Evolutionary conservation across 345 rosid species (phyloP).

Genomic region (Arabidopsis thaliana): DNA sequence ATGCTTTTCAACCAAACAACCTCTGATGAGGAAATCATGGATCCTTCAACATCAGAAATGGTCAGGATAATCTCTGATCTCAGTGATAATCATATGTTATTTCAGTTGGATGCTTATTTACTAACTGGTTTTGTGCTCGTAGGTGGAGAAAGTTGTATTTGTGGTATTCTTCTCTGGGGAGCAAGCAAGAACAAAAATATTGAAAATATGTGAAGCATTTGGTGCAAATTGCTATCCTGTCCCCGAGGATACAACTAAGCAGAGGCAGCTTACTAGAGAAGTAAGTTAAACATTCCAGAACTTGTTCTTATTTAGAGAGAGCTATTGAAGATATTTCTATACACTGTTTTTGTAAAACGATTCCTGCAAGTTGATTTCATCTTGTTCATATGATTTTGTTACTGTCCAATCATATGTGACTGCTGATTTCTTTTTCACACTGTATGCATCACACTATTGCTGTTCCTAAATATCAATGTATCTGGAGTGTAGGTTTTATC

Average conservation of each 20-base stretch:
- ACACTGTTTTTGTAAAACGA: not conserved
- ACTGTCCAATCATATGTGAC: constrained; percentile 3
- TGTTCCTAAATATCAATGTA: constrained; percentile 24
- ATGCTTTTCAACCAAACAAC: constrained; percentile 95
- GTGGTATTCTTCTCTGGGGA: constrained; percentile 97
- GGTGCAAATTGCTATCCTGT: constrained; percentile 96
- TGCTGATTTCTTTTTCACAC: constrained; percentile 28
- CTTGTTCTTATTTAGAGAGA: not conserved
- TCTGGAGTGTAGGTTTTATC: constrained; percentile 67
- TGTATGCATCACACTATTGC: constrained; percentile 9
- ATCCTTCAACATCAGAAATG: constrained; percentile 87
- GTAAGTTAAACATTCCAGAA: constrained; percentile 54
- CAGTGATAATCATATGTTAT: constrained; percentile 21
- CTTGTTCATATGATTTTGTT: constrained; percentile 25
- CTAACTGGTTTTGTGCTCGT: constrained; percentile 35
- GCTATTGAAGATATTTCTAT: constrained; percentile 10
- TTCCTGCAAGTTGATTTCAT: constrained; percentile 17
- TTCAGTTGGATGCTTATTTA: constrained; percentile 25
- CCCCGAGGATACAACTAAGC: constrained; percentile 87
- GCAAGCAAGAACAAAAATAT: constrained; percentile 86
- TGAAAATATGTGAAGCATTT: constrained; percentile 95
- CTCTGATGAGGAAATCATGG: constrained; percentile 90
- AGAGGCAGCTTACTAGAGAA: constrained; percentile 89
- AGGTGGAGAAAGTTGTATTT: constrained; percentile 90
- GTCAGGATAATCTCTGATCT: constrained; percentile 42